These are phyloP conservation scores for Leptographium radiaticola DNA, from an alignment of 2,329 filamentous ascomycete species.

Conservation along the genomic window DNA sequence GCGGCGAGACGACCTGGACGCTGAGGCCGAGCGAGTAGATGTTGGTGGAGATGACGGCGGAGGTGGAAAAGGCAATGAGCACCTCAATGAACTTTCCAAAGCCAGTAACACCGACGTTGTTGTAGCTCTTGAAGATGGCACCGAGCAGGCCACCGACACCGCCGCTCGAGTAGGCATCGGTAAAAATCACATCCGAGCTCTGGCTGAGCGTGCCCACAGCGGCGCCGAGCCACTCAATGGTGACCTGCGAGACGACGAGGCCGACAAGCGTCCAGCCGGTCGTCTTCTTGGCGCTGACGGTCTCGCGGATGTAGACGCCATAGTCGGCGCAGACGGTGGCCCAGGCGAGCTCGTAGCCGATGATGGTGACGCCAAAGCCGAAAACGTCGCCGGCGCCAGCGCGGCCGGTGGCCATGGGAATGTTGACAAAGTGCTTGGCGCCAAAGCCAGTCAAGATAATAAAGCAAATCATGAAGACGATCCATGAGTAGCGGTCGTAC, in stretches of 20 bases:
- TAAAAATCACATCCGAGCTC: constrained; percentile 5
- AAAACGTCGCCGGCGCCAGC: constrained; percentile 10
- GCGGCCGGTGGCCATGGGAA: constrained; percentile 1
- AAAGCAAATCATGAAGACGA: constrained; percentile 10
- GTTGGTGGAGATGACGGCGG: constrained; percentile 6
- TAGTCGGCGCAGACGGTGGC: constrained; percentile 6
- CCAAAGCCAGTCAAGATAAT: constrained; percentile 11
- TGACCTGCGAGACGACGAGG: constrained; percentile 6
- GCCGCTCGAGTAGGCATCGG: constrained; percentile 5
- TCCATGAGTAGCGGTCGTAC: constrained; percentile 12
- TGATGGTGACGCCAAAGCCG: constrained; percentile 14
- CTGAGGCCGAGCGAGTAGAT: constrained; percentile 10
- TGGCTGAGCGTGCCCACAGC: constrained; percentile 8
- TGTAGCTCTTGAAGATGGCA: constrained; percentile 3
- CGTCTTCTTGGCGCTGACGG: not conserved
- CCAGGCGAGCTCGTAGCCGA: constrained; percentile 16
- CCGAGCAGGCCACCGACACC: constrained; percentile 12
- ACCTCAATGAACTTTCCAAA: constrained; percentile 8
- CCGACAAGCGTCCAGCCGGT: constrained; percentile 3
- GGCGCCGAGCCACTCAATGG: constrained; percentile 11
- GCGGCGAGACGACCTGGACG: constrained; percentile 6
- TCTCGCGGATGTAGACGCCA: constrained; percentile 5
- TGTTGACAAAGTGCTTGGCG: constrained; percentile 4
- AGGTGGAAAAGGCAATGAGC: constrained; percentile 5
- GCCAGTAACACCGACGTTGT: constrained; percentile 6